Conservation (phyloP, 1,284 basidiomycete genomes). For the Caloboletus inedulis region DNA sequence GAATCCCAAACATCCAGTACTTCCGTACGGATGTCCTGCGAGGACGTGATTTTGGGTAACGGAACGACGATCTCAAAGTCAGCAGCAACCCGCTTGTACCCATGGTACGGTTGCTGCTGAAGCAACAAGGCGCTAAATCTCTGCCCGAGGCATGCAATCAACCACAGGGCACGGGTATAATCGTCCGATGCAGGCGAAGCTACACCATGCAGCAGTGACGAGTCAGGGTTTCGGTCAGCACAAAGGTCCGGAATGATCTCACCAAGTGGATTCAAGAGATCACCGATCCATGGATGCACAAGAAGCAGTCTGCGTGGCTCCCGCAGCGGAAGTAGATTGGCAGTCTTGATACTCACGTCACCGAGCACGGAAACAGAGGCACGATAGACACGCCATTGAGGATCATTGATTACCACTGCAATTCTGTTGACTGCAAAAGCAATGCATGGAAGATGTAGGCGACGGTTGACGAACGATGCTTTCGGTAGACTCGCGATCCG, state of each 20-base stretch:
- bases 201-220: background rate
- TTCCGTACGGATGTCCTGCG: background rate
- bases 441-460: slow-evolving; percentile 7
- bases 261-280: background rate
- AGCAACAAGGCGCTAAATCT: slow-evolving; percentile 9
- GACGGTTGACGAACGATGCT: slow-evolving; percentile 1
- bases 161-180: background rate
- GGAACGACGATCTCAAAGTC: slow-evolving; percentile 5
- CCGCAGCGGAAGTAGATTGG: background rate
- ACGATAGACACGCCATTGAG: background rate
- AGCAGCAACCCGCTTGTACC: slow-evolving; percentile 4
- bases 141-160: slow-evolving; percentile 7
- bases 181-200: background rate
- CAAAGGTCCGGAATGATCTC: background rate
- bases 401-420: background rate
- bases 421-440: background rate
- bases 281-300: slow-evolving; percentile 7
- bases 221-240: background rate
- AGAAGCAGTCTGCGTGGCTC: background rate
- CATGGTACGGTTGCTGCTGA: background rate
- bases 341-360: slow-evolving; percentile 1
- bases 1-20: slow-evolving; percentile 4
- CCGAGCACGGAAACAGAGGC: background rate
- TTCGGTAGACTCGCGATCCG: slow-evolving; percentile 1
- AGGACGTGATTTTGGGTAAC: background rate